Conservation (phyloP, 352 stramenopile genomes). For the Globisporangium camurandrum region DNA sequence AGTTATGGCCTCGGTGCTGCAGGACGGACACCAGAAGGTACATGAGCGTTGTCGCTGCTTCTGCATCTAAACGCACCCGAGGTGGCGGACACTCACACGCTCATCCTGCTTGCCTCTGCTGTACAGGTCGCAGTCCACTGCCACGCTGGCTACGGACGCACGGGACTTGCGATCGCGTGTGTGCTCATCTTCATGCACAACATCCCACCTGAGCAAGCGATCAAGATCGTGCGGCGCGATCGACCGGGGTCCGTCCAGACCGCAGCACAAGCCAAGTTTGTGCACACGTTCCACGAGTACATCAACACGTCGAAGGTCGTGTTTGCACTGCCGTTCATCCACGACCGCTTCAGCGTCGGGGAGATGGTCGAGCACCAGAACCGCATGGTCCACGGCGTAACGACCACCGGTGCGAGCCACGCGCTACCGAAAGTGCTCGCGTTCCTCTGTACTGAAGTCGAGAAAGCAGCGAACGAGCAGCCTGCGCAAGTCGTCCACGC, state of each 20-base stretch:
- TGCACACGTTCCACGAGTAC: constrained; percentile 69
- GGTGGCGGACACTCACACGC: background rate
- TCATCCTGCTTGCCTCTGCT: background rate
- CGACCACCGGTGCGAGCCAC: constrained; percentile 11
- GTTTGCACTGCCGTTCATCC: constrained; percentile 64
- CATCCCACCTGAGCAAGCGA: constrained; percentile 53
- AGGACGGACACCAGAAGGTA: constrained; percentile 55
- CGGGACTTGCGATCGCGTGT: constrained; percentile 83
- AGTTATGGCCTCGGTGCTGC: constrained; percentile 70
- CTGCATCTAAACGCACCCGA: too few relatives aligned
- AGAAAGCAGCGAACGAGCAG: constrained; percentile 18
- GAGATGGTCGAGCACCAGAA: constrained; percentile 71
- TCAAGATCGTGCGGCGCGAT: constrained; percentile 66
- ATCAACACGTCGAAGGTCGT: constrained; percentile 60
- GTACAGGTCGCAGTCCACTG: constrained; percentile 81
- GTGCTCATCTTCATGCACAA: constrained; percentile 80
- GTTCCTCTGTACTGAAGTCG: constrained; percentile 49
- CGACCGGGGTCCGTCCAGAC: constrained; percentile 77
- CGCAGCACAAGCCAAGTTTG: constrained; percentile 59
- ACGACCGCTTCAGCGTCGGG: constrained; percentile 59
- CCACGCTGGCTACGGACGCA: constrained; percentile 84
- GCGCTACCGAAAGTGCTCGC: constrained; percentile 51
- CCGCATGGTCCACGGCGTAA: constrained; percentile 42
- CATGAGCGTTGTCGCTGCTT: background rate
- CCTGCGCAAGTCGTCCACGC: constrained; percentile 10